Evolutionary conservation across 176 grass and related monocot genomes (phyloP).

Genomic region (Bonia amplexicaulis): DNA sequence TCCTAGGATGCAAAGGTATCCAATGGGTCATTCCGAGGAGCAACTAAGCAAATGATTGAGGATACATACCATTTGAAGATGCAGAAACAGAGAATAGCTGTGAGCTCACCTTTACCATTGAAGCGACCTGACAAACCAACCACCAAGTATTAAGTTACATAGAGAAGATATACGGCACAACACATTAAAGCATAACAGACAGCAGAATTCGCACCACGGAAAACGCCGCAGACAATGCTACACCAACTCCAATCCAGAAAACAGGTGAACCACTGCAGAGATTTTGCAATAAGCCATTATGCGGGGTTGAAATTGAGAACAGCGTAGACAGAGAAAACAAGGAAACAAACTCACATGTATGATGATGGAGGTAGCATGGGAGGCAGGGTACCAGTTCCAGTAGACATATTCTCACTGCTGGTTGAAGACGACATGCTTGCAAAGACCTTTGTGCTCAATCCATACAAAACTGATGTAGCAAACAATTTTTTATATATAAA

Average conservation of each 20-base stretch:
- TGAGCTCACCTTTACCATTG: conserved; percentile 82
- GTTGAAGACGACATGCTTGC: conserved; percentile 70
- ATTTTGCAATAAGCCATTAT: neutral
- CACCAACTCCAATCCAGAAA: conserved; percentile 97
- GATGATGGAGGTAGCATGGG: conserved; percentile 44
- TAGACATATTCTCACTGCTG: conserved; percentile 41
- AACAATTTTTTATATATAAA: neutral
- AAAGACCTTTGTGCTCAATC: conserved; percentile 49
- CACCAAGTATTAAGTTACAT: conserved; percentile 23
- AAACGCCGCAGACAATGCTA: conserved; percentile 75
- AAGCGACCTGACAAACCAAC: conserved; percentile 56
- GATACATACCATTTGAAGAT: conserved; percentile 29
- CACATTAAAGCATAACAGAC: neutral
- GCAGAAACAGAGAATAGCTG: conserved; percentile 10
- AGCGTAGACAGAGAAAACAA: neutral
- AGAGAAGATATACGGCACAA: neutral
- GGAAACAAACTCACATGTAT: conserved; percentile 41
- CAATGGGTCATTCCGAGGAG: neutral
- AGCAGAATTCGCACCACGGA: conserved; percentile 49
- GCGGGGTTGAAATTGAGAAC: neutral
- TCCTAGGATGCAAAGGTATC: neutral
- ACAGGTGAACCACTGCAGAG: conserved; percentile 80
- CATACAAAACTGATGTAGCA: conserved; percentile 31
- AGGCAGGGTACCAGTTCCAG: conserved; percentile 44
- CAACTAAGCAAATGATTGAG: neutral